phyloP scores from a whole-genome alignment of 306 rosid species.

The Bauhinia variegata region DNA sequence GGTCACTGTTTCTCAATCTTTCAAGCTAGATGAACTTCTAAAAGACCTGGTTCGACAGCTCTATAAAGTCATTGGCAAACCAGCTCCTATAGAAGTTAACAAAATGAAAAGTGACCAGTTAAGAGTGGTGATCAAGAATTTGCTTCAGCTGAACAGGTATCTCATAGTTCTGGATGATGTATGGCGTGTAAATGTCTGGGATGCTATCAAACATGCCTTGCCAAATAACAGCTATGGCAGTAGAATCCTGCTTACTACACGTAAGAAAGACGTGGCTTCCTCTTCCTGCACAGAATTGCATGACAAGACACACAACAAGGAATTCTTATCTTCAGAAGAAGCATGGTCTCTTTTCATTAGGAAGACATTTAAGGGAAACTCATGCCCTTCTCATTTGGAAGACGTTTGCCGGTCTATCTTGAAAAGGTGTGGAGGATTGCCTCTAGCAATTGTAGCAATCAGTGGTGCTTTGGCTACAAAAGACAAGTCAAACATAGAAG shows the following conservation, averaged over 20 bases:
- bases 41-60: conserved; percentile 54
- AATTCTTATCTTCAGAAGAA: conserved; percentile 49
- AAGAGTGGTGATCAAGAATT: conserved; percentile 41
- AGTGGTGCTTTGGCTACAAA: conserved; percentile 52
- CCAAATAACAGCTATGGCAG: conserved; percentile 49
- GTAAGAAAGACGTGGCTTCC: conserved; percentile 48
- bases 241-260: conserved; percentile 57
- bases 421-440: conserved; percentile 52
- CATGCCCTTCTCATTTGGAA: conserved; percentile 52
- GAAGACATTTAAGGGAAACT: conserved; percentile 50
- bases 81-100: conserved; percentile 46
- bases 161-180: conserved; percentile 59
- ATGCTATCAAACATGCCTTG: conserved; percentile 48
- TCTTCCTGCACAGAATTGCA: conserved; percentile 36
- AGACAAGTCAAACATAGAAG: conserved; percentile 47
- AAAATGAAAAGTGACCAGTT: conserved; percentile 42
- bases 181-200: conserved; percentile 53
- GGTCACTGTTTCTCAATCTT: conserved; percentile 46
- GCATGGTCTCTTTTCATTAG: conserved; percentile 57
- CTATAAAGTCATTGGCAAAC: conserved; percentile 46
- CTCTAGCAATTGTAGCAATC: conserved; percentile 59
- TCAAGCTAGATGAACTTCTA: conserved; percentile 41
- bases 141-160: conserved; percentile 50
- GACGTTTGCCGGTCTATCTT: conserved; percentile 35
- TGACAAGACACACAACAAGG: conserved; percentile 42